phyloP scores from a whole-genome alignment of 805 yeast genomes.

The Metschnikowia lochheadii region DNA sequence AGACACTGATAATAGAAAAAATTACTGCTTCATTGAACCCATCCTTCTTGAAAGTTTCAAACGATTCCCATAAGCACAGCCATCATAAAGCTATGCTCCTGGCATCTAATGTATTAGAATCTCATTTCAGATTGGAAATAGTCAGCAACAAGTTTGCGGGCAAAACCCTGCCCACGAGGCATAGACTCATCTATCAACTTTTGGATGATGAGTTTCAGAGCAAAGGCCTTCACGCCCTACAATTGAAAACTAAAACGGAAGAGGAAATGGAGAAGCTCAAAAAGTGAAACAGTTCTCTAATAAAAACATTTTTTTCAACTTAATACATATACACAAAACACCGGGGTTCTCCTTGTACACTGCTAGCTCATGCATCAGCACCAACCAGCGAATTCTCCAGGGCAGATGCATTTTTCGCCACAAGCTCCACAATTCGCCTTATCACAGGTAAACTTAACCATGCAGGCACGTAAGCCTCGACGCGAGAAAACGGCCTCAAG shows the following conservation, averaged over 20 bases:
- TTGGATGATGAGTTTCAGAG: conserved; percentile 67
- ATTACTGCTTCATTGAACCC: conserved; percentile 43
- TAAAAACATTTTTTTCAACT: not conserved
- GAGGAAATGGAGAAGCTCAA: conserved; percentile 36
- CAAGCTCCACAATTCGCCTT: conserved; percentile 83
- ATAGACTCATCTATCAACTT: conserved; percentile 65
- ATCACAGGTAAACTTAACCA: conserved; percentile 87
- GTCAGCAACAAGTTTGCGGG: conserved; percentile 69
- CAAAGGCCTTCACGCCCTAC: conserved; percentile 83
- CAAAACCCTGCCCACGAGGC: conserved; percentile 66
- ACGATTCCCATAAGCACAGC: conserved; percentile 85
- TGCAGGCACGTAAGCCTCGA: conserved; percentile 91
- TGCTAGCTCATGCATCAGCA: not conserved
- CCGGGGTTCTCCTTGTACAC: not conserved
- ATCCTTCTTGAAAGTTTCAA: conserved; percentile 47
- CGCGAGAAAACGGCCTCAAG: conserved; percentile 72
- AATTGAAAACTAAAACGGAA: conserved; percentile 74
- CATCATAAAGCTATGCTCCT: conserved; percentile 81
- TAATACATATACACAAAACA: not conserved
- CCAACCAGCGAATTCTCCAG: conserved; percentile 41
- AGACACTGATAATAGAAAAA: conserved; percentile 43
- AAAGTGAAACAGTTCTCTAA: not conserved
- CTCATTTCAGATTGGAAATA: conserved; percentile 75
- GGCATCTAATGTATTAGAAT: conserved; percentile 66
- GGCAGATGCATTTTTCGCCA: conserved; percentile 74